A percentile compares a stretch with the other conserved stretches of the same genome.
These are phyloP conservation scores for Nicotiana tomentosiformis DNA, from an alignment of 257 asterid genomes.

Conservation along the genomic window DNA sequence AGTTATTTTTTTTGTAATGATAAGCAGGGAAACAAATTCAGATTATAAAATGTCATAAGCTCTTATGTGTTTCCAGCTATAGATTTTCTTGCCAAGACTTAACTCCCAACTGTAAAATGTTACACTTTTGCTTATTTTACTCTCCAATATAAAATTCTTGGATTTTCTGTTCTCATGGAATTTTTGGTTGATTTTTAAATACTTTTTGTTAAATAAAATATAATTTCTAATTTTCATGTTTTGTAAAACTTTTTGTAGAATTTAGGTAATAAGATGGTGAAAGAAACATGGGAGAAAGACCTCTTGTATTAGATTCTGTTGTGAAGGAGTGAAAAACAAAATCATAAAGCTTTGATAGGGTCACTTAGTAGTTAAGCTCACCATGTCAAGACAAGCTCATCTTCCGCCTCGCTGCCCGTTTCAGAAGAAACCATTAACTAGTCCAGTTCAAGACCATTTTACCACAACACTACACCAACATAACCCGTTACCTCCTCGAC, in stretches of 20 bases:
- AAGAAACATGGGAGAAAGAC: constrained; percentile 15
- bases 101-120: not conserved
- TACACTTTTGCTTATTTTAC: not conserved
- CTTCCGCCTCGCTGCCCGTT: constrained; percentile 92
- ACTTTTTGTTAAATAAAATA: not conserved
- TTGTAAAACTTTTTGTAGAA: not conserved
- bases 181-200: not conserved
- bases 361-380: constrained; percentile 31
- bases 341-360: constrained; percentile 14
- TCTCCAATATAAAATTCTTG: not conserved
- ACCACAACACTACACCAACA: constrained; percentile 26
- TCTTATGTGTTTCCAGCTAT: not conserved
- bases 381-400: constrained; percentile 69
- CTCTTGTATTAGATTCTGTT: constrained; percentile 13
- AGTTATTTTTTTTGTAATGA: not conserved
- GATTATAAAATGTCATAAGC: not conserved
- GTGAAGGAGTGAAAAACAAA: constrained; percentile 14
- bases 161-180: not conserved
- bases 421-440: constrained; percentile 44
- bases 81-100: not conserved
- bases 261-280: constrained; percentile 12
- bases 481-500: constrained; percentile 26
- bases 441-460: constrained; percentile 15
- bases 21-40: not conserved
- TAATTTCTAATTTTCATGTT: constrained; percentile 3